phyloP scores from a whole-genome alignment of 2,329 filamentous ascomycete genomes.

The Didymella exigua region DNA sequence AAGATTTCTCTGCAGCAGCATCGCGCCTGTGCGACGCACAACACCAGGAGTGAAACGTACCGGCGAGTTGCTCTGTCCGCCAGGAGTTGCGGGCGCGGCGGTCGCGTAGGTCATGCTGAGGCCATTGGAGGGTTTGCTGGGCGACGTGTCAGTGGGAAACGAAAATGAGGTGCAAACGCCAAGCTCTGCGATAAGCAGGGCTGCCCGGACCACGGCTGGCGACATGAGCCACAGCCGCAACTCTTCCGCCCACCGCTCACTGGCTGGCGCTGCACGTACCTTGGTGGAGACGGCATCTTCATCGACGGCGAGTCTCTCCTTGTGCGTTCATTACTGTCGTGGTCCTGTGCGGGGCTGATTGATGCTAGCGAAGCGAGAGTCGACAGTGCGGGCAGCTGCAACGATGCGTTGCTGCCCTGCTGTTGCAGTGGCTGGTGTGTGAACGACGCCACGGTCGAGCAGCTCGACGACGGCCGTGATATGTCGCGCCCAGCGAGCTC shows the following conservation, averaged over 20 bases:
- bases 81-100: slow-evolving; percentile 68
- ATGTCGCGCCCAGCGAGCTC: slow-evolving; percentile 55
- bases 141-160: slow-evolving; percentile 30
- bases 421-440: slow-evolving; percentile 48
- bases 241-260: neutral
- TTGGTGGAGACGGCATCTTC: slow-evolving; percentile 35
- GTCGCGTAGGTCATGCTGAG: slow-evolving; percentile 66
- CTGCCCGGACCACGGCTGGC: slow-evolving; percentile 29
- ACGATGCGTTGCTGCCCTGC: slow-evolving; percentile 48
- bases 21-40: slow-evolving; percentile 48
- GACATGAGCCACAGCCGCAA: slow-evolving; percentile 20
- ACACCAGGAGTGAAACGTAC: slow-evolving; percentile 50
- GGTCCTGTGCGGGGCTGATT: slow-evolving; percentile 50
- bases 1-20: slow-evolving; percentile 28
- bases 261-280: slow-evolving; percentile 31
- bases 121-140: slow-evolving; percentile 52
- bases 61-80: slow-evolving; percentile 65
- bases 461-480: slow-evolving; percentile 61
- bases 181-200: slow-evolving; percentile 43
- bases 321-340: slow-evolving; percentile 33
- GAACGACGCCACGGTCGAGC: slow-evolving; percentile 55
- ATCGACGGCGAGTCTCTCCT: slow-evolving; percentile 34
- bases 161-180: slow-evolving; percentile 42
- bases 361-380: slow-evolving; percentile 65
- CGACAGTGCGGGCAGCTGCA: slow-evolving; percentile 62